Evolutionary conservation across 2,329 filamentous ascomycete genomes (phyloP).

Genomic region (Ophiostoma australiae): DNA sequence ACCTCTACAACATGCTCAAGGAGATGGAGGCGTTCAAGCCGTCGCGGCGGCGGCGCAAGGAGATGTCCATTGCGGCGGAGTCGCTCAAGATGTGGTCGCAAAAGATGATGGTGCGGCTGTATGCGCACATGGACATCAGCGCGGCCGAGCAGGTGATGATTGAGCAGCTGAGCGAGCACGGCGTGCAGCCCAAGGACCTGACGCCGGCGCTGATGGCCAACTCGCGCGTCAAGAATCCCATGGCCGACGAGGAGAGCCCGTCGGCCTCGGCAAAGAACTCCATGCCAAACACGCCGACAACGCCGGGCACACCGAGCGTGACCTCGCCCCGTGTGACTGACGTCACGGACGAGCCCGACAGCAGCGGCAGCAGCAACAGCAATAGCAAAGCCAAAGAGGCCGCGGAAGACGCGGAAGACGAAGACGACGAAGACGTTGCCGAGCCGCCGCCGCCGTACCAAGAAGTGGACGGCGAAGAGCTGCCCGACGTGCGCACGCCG

Average conservation of each 20-base stretch:
- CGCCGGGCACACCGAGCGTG: neutral
- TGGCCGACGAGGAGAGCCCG: slow-evolving; percentile 50
- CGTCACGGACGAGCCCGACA: slow-evolving; percentile 12
- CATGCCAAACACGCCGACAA: neutral
- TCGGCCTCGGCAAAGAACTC: slow-evolving; percentile 7
- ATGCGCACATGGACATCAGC: slow-evolving; percentile 94
- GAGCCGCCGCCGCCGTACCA: slow-evolving; percentile 56
- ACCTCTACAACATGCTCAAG: slow-evolving; percentile 71
- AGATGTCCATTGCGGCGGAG: slow-evolving; percentile 64
- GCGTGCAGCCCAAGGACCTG: slow-evolving; percentile 77
- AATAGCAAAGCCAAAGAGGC: neutral
- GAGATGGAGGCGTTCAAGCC: slow-evolving; percentile 58
- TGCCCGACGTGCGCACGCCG: slow-evolving; percentile 75
- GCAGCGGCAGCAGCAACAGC: neutral
- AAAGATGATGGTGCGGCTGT: slow-evolving; percentile 94
- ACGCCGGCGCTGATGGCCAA: slow-evolving; percentile 87
- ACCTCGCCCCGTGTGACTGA: slow-evolving; percentile 14
- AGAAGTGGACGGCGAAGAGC: slow-evolving; percentile 60
- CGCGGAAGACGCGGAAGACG: neutral
- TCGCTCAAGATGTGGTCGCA: slow-evolving; percentile 93
- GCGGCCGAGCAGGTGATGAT: slow-evolving; percentile 95
- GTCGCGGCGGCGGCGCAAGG: slow-evolving; percentile 64
- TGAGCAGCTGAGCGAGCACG: slow-evolving; percentile 89
- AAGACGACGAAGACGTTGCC: slow-evolving; percentile 44
- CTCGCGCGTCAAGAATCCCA: slow-evolving; percentile 85